phyloP scores from a whole-genome alignment of 345 rosid genomes.

The Arabis hirsuta region DNA sequence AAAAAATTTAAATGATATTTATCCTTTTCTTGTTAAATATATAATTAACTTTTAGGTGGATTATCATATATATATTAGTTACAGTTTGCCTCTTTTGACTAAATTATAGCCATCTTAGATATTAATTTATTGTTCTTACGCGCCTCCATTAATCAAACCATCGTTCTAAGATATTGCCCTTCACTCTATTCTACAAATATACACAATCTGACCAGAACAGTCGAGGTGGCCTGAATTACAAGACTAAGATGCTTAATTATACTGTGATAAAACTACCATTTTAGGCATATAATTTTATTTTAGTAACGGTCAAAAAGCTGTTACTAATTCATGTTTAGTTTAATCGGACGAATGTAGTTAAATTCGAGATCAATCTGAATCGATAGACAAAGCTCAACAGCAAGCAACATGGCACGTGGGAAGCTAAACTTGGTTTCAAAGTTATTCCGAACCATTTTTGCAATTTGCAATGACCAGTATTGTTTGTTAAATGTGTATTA shows the following conservation, averaged over 20 bases:
- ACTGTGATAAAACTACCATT: neutral
- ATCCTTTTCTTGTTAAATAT: neutral
- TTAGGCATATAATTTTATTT: neutral
- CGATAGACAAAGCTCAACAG: constrained; percentile 34
- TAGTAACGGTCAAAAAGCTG: neutral
- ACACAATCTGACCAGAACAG: constrained; percentile 11
- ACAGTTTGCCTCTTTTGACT: constrained; percentile 18
- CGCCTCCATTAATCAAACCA: constrained; percentile 21
- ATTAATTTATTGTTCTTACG: constrained; percentile 10
- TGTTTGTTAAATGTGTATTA: neutral
- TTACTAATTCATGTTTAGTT: neutral
- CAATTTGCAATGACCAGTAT: constrained; percentile 2
- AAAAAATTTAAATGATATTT: no score
- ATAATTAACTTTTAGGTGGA: neutral
- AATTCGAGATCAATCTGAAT: neutral
- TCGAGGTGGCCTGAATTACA: neutral
- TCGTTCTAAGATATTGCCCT: neutral
- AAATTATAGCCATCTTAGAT: constrained; percentile 39
- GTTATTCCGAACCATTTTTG: constrained; percentile 35
- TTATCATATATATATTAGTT: constrained; percentile 17
- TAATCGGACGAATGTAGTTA: constrained; percentile 1
- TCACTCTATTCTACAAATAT: neutral
- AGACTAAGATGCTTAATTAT: neutral
- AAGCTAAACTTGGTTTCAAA: constrained; percentile 38
- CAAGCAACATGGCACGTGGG: constrained; percentile 40